Percentiles rank a stretch among this genome's conserved stretches.
Evolutionary conservation across 2,329 filamentous ascomycete species (phyloP).

Genomic region (Didymella pinodella): DNA sequence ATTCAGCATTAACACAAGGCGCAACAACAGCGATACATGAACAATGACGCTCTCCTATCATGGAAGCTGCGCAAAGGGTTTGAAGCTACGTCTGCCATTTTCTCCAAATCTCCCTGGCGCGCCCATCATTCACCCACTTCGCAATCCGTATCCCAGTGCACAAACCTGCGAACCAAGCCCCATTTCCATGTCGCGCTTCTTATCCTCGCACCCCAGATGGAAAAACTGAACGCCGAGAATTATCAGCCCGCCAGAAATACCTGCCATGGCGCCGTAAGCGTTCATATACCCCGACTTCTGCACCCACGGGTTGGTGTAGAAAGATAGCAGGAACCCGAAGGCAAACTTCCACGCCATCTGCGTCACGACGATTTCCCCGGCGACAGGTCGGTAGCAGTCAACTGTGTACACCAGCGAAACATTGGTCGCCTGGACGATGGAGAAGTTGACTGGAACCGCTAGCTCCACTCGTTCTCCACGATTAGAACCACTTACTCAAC

Average conservation of each 20-base stretch:
- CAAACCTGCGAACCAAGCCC: not conserved
- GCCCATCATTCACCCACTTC: not conserved
- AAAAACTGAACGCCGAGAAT: not conserved
- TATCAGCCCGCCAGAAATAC: not conserved
- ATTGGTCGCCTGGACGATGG: not conserved
- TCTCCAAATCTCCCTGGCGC: no score
- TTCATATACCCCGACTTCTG: not conserved
- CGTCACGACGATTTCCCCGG: conserved; percentile 63
- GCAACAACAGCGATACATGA: no score
- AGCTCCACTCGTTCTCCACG: not conserved
- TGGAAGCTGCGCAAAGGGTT: no score
- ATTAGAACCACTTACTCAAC: not conserved
- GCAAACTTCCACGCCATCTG: conserved; percentile 64
- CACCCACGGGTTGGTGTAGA: not conserved
- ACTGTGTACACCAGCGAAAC: conserved; percentile 64
- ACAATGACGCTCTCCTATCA: no score
- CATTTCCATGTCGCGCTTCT: not conserved
- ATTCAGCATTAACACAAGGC: no score
- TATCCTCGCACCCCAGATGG: not conserved
- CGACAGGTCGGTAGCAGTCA: conserved; percentile 65
- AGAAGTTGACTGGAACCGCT: not conserved
- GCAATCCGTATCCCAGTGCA: not conserved
- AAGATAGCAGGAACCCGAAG: conserved; percentile 32
- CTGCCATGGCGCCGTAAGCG: not conserved
- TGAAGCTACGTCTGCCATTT: no score